phyloP scores from a whole-genome alignment of 768 basidiomycete genomes.

The Auriscalpium vulgare region DNA sequence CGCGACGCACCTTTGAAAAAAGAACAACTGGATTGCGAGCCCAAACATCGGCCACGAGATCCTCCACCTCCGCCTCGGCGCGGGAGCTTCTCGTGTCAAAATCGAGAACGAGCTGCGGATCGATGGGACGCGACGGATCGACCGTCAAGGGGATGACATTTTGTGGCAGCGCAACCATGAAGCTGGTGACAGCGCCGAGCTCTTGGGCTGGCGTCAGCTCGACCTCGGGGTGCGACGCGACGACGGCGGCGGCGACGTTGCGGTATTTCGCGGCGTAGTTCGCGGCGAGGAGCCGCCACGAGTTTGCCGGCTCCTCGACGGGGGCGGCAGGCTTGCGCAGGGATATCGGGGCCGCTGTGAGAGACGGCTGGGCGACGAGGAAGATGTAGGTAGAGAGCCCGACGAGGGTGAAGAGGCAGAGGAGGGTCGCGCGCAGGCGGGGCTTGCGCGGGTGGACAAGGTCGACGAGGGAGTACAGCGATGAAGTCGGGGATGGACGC shows the following conservation, averaged over 20 bases:
- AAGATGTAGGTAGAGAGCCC: slow-evolving; percentile 8
- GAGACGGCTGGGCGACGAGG: slow-evolving; percentile 8
- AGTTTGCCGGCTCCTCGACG: slow-evolving; percentile 3
- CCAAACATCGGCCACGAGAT: slow-evolving; percentile 64
- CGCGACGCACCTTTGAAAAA: slow-evolving; percentile 52
- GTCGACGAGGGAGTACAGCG: slow-evolving; percentile 3
- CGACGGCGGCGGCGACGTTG: slow-evolving; percentile 7
- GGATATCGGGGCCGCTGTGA: neutral
- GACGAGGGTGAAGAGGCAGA: slow-evolving; percentile 11
- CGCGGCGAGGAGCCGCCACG: slow-evolving; percentile 5
- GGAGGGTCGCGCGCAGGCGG: slow-evolving; percentile 10
- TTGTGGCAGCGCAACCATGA: slow-evolving; percentile 64
- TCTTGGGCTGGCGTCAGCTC: slow-evolving; percentile 49
- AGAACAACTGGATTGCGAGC: slow-evolving; percentile 64
- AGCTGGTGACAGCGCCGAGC: slow-evolving; percentile 66
- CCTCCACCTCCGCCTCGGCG: slow-evolving; percentile 51
- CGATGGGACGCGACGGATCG: slow-evolving; percentile 57
- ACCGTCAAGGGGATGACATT: slow-evolving; percentile 64
- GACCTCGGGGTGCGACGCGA: slow-evolving; percentile 31
- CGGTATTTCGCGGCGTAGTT: slow-evolving; percentile 1
- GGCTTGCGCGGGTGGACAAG: slow-evolving; percentile 10
- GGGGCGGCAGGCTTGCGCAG: neutral
- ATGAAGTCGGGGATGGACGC: neutral
- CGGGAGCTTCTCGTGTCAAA: slow-evolving; percentile 67
- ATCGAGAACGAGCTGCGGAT: slow-evolving; percentile 75